Evolutionary conservation across 2,329 filamentous ascomycete genomes (phyloP), one percentile per base, ranked within the genome.

Genomic region (Botrytis deweyae): DNA sequence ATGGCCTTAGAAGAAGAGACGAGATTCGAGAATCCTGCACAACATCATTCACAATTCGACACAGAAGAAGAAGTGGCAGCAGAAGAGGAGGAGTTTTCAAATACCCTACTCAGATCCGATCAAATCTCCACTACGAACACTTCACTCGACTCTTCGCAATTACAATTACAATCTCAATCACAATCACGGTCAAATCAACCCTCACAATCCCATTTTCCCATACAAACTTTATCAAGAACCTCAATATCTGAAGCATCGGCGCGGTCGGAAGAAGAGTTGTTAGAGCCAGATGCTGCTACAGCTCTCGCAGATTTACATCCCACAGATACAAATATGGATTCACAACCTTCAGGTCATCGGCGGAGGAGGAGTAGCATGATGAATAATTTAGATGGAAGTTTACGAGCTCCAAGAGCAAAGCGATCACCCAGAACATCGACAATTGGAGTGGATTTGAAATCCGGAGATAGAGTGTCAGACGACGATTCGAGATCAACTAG

Each of bases 361-460:
- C 75, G 80, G 75, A 78, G 80, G 76, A 75, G 77, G 70, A 81
- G 79, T 65, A 80, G 78, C 73, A 66, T 81, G 70, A 79, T 81
- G 76, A 81, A 79, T 46, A 72, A 72, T 16, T 16, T 79, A 20
- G 76, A 79, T 61, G 40, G 49, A 42, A 74, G 49, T 58, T 74
- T 73, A 33, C 68, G 44, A 66, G 73, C 66, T 52, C 40, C 63
- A 55, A 22, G 38, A 25, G 72, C 74, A 65, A 76, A 70, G 20
- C 68, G 74, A n/a, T 74, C 74, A 29, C 76, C 77, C 14, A 69
- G 55, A 58, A 77, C 74, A 40, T 75, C 77, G 1, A 75, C 76
- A 33, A 75, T 72, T 10, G 72, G 74, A 44, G 75, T 77, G n/a
- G 76, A 79, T 63, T 74, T 74, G 14, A 77, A 77, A 42, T 46